Base-by-base conservation (phyloP, 2,329 filamentous ascomycete species). In the Sclerotinia trifoliorum region DNA sequence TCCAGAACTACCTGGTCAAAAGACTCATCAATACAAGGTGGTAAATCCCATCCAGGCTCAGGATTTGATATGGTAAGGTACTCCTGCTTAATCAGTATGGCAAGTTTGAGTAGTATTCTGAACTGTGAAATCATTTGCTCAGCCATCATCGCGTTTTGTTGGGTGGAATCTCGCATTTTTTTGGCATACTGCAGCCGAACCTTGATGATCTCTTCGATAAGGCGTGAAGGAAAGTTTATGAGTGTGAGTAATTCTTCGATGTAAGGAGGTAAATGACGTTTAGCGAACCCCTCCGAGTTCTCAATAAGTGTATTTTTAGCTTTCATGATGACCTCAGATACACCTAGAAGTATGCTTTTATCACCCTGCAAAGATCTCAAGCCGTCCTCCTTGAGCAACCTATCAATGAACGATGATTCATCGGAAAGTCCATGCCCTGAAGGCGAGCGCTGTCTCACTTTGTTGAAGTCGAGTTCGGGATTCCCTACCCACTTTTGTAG, bases 41-140 rank as follows among this genome's bases (percentile, higher is more conserved):
- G 95, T 66, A 98, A 81, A 74, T 98, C 93, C 95, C 95, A 99
- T 58, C 95, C 94, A 26, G 91, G 88, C 78, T 98, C 91, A 0
- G 93, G 91, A 73, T 92, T 88, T 29, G 93, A 92, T 64, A 98
- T 93, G 35, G 87, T 83, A 48, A 91, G 84, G 77, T 97, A 97
- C 73, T 94, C 91, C 75, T 91, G 87, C 79, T 98, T 99, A 80
- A 98, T 97, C 71, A 90, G 87, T 70, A 96, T 94, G 44, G 95
- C 94, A 72, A 98, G 88, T 76, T 92, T 93, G 71, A 99, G 87
- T 66, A 98, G 82, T 56, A 97, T 92, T 79, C 96, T 94, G 74
- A 99, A 98, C 77, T 99, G 95, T 0, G 91, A 85, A 71, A 99
- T 97, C 92, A 98, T 96, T 80, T 98, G 94, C 77, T 98, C 94